Percentiles rank a stretch among this genome's conserved stretches.
phyloP scores from a whole-genome alignment of 179 eudicot species.

The Camellia oleifera region DNA sequence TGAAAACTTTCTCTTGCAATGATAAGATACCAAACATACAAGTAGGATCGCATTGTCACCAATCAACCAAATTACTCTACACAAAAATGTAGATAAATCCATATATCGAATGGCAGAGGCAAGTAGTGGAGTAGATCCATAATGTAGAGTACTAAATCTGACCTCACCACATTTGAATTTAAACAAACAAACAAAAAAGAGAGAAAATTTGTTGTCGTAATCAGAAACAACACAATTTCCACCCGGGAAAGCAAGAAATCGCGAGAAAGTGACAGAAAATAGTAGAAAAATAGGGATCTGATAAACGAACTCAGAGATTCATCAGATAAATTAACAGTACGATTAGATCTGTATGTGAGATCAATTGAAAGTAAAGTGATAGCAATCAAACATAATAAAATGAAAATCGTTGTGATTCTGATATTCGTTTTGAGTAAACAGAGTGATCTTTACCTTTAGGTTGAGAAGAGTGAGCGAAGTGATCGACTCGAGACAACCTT shows the following conservation, averaged over 20 bases:
- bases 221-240: not conserved
- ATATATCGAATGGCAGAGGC: not conserved
- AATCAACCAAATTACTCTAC: not conserved
- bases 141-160: not conserved
- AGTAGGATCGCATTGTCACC: not conserved
- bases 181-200: not conserved
- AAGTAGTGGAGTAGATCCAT: conserved; percentile 9
- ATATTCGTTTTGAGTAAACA: too few relatives aligned
- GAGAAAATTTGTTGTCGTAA: not conserved
- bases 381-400: too few relatives aligned
- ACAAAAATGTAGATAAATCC: not conserved
- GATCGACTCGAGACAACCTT: too few relatives aligned
- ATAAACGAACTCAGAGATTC: not conserved
- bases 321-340: not conserved
- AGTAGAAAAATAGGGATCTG: conserved; percentile 1
- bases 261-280: not conserved
- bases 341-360: not conserved
- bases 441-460: too few relatives aligned
- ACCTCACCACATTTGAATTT: not conserved
- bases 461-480: too few relatives aligned
- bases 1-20: not conserved
- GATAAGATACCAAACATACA: not conserved
- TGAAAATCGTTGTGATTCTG: too few relatives aligned
- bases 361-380: too few relatives aligned
- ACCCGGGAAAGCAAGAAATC: not conserved